Base-by-base conservation (phyloP, 768 basidiomycete species). In the Leucosporidium yakuticum region DNA sequence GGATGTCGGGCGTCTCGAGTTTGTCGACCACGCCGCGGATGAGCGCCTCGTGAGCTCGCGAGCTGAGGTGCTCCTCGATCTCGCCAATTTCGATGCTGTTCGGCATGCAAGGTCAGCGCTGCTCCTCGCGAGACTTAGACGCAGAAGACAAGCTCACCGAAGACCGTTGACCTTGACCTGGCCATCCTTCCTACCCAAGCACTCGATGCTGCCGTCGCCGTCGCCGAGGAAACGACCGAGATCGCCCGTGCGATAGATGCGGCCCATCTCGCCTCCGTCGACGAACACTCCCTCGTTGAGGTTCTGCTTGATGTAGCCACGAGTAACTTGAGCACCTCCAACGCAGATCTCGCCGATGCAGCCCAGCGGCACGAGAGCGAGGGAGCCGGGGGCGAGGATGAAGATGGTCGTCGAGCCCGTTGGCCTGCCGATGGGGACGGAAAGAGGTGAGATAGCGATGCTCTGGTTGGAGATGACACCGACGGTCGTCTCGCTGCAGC, bases 111-210 rank as follows among this genome's bases (percentile, higher is more conserved):
- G 3, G 5, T 49, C 25, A n/a, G 19, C 34, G 0, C 0, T 9
- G 47, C 7, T 19, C 25, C 8, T n/a, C 12, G n/a, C n/a, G 12
- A 31, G 17, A n/a, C n/a, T n/a, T n/a, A n/a, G n/a, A n/a, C 12
- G 17, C 1, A 2, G 20, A 5, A 2, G 34, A 25, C 0, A 36
- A 6, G 50, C 70, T 39, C 34, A 68, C 70, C 71, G 53, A 21
- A 73, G 53, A 0, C 71, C 71, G 53, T 73, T 73, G 25, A 73
- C 68, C 56, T 73, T 73, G 60, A 73, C 71, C 62, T 69, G 68
- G 12, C 71, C 71, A 49, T 73, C 71, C 25, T 56, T 64, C 44
- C 71, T 47, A 1, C 71, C 71, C 14, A 73, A 25, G 27, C 68
- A 73, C 60, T 69, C 71, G 39, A 73, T 58, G 44, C 62, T 64